Evolutionary conservation across 2,329 filamentous ascomycete species (phyloP), one percentile per base, ranked within the genome.

Genomic region (Neoascochyta sp.): DNA sequence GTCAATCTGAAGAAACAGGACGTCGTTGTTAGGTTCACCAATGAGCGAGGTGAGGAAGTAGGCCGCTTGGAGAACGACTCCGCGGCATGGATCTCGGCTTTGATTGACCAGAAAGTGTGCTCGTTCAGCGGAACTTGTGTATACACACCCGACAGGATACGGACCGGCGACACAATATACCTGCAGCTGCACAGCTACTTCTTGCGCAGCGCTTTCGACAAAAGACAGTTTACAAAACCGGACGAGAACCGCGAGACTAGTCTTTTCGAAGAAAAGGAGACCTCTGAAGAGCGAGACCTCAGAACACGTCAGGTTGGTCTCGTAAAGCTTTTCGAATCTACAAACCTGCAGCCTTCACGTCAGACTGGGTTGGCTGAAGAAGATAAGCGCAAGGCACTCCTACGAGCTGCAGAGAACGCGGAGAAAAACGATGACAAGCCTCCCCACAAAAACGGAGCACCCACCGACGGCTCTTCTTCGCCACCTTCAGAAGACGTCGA

Each of bases 101-200:
- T 98, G 46, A 79, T 96, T 29, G 92, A 98, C 53, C 88, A 96
- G 58, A 82, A 83, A 17, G 75, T 95, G 3, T 95, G 89, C 68
- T 76, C 68, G 13, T 94, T 98, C 40, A 85, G 94, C 46, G 92
- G 85, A 5, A 79, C 76, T 9, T 95, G 88, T 52, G 87, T 98
- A 2, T 96, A 85, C 60, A 86, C 86, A 0, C 89, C 89, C 0
- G 90, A 96, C 33, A 73, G 78, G 25, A 64, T 96, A 26, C 75
- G 86, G 27, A 92, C 89, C 7, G 95, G 94, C 52, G 92, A 98
- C 51, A 96, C 88, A 0, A 75, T 98, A n/a, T 94, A 90, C 50
- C 63, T 98, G 5, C 92, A 98, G 59, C 65, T 98, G 24, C 75
- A 76, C 31, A 92, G 84, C 54, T 94, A 75, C 32, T 61, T 98